These are phyloP conservation scores for Aspergillus caelatus DNA, from an alignment of 2,329 filamentous ascomycete species.

Conservation along the genomic window DNA sequence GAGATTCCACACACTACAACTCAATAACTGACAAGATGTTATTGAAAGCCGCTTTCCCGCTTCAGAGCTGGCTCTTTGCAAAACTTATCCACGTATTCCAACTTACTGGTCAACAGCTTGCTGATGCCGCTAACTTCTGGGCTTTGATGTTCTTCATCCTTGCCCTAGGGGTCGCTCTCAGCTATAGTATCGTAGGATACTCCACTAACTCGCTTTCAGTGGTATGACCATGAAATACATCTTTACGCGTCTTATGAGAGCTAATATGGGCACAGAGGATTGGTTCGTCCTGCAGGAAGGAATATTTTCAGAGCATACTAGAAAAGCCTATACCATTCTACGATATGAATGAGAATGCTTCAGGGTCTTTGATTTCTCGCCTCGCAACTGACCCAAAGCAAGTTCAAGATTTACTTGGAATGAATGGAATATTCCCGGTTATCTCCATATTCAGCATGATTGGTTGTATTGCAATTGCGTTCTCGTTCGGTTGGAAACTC, in stretches of 20 bases:
- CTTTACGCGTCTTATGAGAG: conserved; percentile 27
- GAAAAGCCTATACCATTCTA: conserved; percentile 15
- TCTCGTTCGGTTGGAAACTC: conserved; percentile 76
- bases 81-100: conserved; percentile 53
- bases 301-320: conserved; percentile 15
- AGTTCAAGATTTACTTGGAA: conserved; percentile 54
- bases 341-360: conserved; percentile 16
- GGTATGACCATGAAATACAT: conserved; percentile 39
- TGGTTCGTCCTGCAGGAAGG: conserved; percentile 10
- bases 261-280: conserved; percentile 13
- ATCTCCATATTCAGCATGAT: conserved; percentile 67
- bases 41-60: conserved; percentile 30
- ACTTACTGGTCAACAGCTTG: conserved; percentile 40
- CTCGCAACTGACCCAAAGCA: conserved; percentile 50
- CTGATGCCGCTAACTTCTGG: conserved; percentile 53
- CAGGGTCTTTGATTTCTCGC: conserved; percentile 15
- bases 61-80: conserved; percentile 51
- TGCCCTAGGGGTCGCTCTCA: conserved; percentile 49
- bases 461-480: conserved; percentile 68
- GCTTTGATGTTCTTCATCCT: conserved; percentile 61
- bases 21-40: not conserved
- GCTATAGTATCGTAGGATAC: conserved; percentile 52
- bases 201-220: conserved; percentile 50
- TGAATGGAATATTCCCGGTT: conserved; percentile 54
- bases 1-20: not conserved